Conservation (phyloP, 2,329 filamentous ascomycete species). For the Periconia digitata region DNA sequence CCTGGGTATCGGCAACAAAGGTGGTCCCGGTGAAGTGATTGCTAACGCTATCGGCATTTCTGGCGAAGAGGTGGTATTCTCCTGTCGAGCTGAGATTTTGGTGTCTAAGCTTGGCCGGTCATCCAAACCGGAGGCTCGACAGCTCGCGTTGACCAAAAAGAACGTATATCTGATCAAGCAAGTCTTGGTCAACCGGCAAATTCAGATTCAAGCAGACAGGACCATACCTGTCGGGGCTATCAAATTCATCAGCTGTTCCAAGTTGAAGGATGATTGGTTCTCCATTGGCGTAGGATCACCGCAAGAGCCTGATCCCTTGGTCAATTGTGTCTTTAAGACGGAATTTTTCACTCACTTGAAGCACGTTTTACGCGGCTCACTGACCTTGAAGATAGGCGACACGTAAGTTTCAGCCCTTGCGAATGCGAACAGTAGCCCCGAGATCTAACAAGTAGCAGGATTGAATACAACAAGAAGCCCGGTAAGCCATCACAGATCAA, state of each 20-base stretch:
- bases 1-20: constrained; percentile 78
- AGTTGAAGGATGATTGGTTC: constrained; percentile 93
- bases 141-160: constrained; percentile 78
- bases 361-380: constrained; percentile 73
- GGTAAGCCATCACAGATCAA: constrained; percentile 89
- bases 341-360: constrained; percentile 94
- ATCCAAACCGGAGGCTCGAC: constrained; percentile 87
- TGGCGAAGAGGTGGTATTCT: constrained; percentile 78
- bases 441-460: constrained; percentile 47
- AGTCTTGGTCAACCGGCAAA: constrained; percentile 76
- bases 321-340: constrained; percentile 94
- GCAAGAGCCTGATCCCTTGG: constrained; percentile 88
- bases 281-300: constrained; percentile 85
- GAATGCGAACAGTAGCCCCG: too few species aligned
- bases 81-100: constrained; percentile 84
- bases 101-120: constrained; percentile 96
- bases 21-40: constrained; percentile 79
- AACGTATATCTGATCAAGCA: constrained; percentile 91
- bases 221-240: constrained; percentile 83
- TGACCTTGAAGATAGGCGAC: constrained; percentile 81
- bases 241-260: constrained; percentile 82
- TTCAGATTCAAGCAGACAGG: constrained; percentile 78
- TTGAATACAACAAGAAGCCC: constrained; percentile 98
- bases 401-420: constrained; percentile 46
- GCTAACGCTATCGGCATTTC: constrained; percentile 72